Evolutionary conservation across 805 yeast genomes (phyloP), one percentile per base, ranked within the genome.

Genomic region (Suhomyces faveliae): DNA sequence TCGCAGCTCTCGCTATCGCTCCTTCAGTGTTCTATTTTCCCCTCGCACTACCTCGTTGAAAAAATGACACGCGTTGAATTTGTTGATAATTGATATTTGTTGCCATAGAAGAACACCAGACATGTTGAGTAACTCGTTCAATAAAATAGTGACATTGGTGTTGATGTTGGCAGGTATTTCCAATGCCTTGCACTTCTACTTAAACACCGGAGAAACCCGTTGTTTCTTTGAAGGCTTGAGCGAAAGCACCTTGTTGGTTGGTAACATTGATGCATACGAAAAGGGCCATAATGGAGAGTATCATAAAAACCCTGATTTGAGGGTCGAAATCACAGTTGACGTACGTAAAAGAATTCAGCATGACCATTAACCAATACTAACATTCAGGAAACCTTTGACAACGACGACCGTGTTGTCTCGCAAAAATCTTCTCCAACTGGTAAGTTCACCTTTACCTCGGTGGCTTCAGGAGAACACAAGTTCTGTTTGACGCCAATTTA

Each of bases 201-300:
- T 89, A 45, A 80, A 80, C 10, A 85, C 91, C 1, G 90, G 85
- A 25, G 86, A 86, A 54, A 77, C 82, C 39, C 81, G 82, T 56
- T 94, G 98, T 68, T 92, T 92, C 65, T 85, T 71, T 59, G 94
- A 91, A 62, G 95, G 87, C 51, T 73, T 92, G 51, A 83, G 88
- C 13, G 74, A 77, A 53, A 87, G 84, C 56, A 81, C 95, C n/a
- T 77, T 92, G 49, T 85, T 91, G 19, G 87, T 87, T 48, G 96
- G 92, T 47, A 73, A 60, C 59, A 81, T 87, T 55, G 85, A 85
- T 55, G 87, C 88, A 3, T 78, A 77, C 62, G 90, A 86, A 57
- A 75, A 68, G 51, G 76, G 79, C 55, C 74, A 76, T 15, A 64
- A 69, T 27, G 66, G 76, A 6, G 59, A 68, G 39, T 83, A 76